A percentile compares a stretch with the other conserved stretches of the same genome.
phyloP scores from a whole-genome alignment of 441 rosid species.

The Eruca vesicaria region DNA sequence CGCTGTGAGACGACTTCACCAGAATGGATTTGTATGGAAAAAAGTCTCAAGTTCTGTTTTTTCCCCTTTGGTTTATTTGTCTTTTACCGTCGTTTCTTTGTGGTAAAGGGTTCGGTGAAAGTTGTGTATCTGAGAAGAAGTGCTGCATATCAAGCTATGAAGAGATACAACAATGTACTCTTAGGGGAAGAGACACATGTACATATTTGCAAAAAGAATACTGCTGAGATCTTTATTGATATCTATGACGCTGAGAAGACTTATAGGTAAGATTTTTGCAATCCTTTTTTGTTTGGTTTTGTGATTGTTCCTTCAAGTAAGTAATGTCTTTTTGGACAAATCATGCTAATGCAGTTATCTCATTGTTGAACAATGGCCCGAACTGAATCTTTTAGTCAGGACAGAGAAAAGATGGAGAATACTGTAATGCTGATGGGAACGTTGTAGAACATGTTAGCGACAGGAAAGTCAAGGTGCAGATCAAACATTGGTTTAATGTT shows the following conservation, averaged over 20 bases:
- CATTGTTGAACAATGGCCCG: neutral
- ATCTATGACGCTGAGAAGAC: too few relatives aligned
- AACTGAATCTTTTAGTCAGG: neutral
- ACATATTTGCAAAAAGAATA: too few relatives aligned
- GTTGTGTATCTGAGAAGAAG: slow-evolving; percentile 79
- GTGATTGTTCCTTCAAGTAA: too few relatives aligned
- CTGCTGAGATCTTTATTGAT: too few relatives aligned
- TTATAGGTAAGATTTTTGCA: too few relatives aligned
- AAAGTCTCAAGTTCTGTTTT: too few relatives aligned
- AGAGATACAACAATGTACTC: slow-evolving; percentile 74
- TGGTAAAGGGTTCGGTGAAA: slow-evolving; percentile 86
- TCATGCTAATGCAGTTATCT: too few relatives aligned
- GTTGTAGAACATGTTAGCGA: neutral
- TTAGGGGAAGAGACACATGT: too few relatives aligned
- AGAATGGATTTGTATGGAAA: too few relatives aligned
- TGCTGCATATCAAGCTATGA: slow-evolving; percentile 87
- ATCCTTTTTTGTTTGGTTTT: too few relatives aligned
- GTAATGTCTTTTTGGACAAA: too few relatives aligned
- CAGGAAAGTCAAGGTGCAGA: neutral
- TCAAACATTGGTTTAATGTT: neutral
- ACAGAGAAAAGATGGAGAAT: neutral
- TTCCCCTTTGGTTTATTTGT: neutral
- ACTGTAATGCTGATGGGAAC: neutral
- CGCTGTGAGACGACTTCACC: too few relatives aligned
- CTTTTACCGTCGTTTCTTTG: neutral